phyloP scores from a whole-genome alignment of 1,284 basidiomycete species.

The Austroboletus novae-zelandiae region DNA sequence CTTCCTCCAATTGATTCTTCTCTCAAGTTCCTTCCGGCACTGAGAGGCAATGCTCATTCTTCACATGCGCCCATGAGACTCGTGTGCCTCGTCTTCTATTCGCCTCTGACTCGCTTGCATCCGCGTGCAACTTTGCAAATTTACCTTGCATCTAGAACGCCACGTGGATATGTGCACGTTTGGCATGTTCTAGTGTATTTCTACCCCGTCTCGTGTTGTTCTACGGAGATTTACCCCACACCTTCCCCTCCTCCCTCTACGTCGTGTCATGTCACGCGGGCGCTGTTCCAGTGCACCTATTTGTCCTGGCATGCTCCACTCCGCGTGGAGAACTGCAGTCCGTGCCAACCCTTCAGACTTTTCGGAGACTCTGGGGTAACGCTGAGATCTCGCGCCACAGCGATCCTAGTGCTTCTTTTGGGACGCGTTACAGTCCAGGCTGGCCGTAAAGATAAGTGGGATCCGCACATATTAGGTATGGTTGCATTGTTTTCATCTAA shows the following conservation, averaged over 20 bases:
- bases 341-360: too few relatives aligned
- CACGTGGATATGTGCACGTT: constrained; percentile 3
- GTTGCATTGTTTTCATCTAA: constrained; percentile 11
- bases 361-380: constrained; percentile 13
- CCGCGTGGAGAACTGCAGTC: constrained; percentile 8
- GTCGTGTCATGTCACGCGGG: neutral
- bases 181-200: neutral
- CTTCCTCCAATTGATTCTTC: constrained; percentile 6
- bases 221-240: constrained; percentile 18
- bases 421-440: neutral
- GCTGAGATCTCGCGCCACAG: constrained; percentile 28
- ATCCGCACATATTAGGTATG: constrained; percentile 8
- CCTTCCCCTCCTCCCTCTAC: too few relatives aligned
- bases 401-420: constrained; percentile 7
- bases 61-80: constrained; percentile 10
- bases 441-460: constrained; percentile 1
- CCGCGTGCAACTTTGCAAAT: constrained; percentile 18
- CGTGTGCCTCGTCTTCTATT: constrained; percentile 6
- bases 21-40: constrained; percentile 26
- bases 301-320: constrained; percentile 12
- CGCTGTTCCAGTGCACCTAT: constrained; percentile 1
- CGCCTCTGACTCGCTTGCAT: constrained; percentile 1
- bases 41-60: constrained; percentile 14
- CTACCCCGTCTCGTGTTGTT: neutral
- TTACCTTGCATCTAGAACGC: neutral